Evolutionary conservation across 495 filamentous ascomycete species (phyloP), one percentile per base, ranked within the genome.

Genomic region (Cudoniella acicularis): DNA sequence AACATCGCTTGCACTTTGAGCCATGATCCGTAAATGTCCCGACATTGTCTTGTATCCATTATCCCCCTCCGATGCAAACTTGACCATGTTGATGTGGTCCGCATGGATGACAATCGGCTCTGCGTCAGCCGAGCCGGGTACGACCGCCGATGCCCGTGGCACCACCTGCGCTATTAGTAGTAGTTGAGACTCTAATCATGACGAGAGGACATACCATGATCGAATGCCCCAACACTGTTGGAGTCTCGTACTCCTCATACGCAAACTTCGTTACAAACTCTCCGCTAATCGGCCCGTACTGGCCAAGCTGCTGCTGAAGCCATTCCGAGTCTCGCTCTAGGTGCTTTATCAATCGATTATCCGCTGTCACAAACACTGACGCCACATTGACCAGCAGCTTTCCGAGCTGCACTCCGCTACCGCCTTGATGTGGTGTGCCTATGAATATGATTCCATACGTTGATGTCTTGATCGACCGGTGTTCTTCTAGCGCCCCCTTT

Each of bases 391-490:
- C 52, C 1, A 73, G 58, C n/a, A 67, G 26, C 49, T 54, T n/a
- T 17, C 51, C 57, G 53, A 16, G 45, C 27, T 50, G 18, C 42
- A 63, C 60, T 23, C 62, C 63, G 18, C 42, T 56, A 27, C 62
- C 57, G 27, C 68, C 68, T 48, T 65, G 61, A 62, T 88, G 85
- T 1, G 85, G 85, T 1, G 86, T 88, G 3, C 85, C 86, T 24
- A 88, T 72, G 65, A 88, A 88, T 4, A 88, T 67, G 23, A 88
- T 82, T 1, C 85, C 85, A 57, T 83, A 87, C 0, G 85, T 88
- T 8, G 84, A 87, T 0, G 84, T 76, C 53, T 79, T 85, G 26
- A 88, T 80, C 2, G 85, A 85, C 17, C 83, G 78, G 1, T 87
- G 72, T 54, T 86, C 79, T 61, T 81, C 72, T 10, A 79, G 82